Evolutionary conservation across 2,329 filamentous ascomycete species (phyloP), one percentile per base, ranked within the genome.

Genomic region (Talaromyces marneffei): DNA sequence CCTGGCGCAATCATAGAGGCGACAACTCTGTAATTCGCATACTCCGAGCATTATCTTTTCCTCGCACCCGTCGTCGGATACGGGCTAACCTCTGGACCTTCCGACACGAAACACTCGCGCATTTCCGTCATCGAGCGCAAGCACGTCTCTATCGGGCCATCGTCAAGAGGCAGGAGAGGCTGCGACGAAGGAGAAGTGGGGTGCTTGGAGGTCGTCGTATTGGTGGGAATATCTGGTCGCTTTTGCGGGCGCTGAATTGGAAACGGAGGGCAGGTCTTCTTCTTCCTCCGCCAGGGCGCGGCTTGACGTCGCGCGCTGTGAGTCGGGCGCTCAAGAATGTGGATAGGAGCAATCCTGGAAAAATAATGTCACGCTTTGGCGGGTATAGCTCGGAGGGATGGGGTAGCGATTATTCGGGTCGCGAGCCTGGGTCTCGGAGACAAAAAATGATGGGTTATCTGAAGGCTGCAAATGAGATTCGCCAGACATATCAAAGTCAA

Each of bases 61-160:
- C 88, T n/a, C 79, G 81, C 66, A 78, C 83, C 64, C 84, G 84
- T 72, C 81, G 84, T 64, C 84, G 82, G 66, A 87, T 87, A 68
- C 86, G 85, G 71, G 83, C 86, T 63, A 84, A 83, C 64, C 79
- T 94, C 59, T 82, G 87, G 67, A 79, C 82, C 66, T 86, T 96
- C 73, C 89, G 86, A 65, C 84, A 91, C 82, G 85, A 92, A 68
- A 90, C 85, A 4, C 75, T 96, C 25, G 90, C 91, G 12, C 78
- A 81, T 56, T 82, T 90, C 68, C 89, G 88, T 69, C 85, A 87
- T 71, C 81, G 83, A 58, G 77, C 90, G 8, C 91, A 96, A 75
- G 87, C 87, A 39, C 85, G 86, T 60, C 85, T 96, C 65, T 95
- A 94, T 72, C 83, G 82, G 50, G 90, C 87, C 65, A 81, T 95